phyloP scores from a whole-genome alignment of 2,329 filamentous ascomycete genomes.

The Neonectria hederae region DNA sequence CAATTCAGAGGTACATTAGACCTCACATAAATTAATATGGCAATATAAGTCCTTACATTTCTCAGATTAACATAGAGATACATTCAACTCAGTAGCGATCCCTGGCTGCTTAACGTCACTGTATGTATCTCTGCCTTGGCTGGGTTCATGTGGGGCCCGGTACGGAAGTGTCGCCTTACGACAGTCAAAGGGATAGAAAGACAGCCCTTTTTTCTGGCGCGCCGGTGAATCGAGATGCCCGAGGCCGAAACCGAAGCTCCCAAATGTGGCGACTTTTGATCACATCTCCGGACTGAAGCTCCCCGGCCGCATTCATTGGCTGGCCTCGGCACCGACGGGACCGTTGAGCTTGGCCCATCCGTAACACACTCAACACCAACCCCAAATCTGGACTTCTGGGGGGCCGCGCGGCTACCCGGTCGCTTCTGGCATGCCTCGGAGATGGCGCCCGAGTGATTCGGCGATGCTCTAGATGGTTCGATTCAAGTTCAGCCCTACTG shows the following conservation, averaged over 20 bases:
- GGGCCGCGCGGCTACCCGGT: conserved; percentile 38
- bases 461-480: conserved; percentile 34
- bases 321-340: conserved; percentile 26
- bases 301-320: conserved; percentile 22
- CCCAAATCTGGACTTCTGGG: neutral
- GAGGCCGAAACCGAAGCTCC: conserved; percentile 2
- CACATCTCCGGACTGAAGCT: conserved; percentile 20
- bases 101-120: no score
- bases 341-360: conserved; percentile 25
- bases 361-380: conserved; percentile 16
- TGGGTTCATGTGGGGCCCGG: no score
- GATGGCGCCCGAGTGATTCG: conserved; percentile 18
- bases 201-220: neutral
- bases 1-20: no score
- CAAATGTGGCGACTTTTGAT: conserved; percentile 14
- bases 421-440: conserved; percentile 3
- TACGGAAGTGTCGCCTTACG: no score
- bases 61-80: no score
- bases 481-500: conserved; percentile 33
- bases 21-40: no score
- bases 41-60: no score
- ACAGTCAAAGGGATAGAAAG: no score
- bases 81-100: no score
- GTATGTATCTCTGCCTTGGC: no score
- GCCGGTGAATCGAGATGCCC: conserved; percentile 12